phyloP scores from a whole-genome alignment of 192 early-diverging fungal genomes.

The Gamsiella multidivaricata region DNA sequence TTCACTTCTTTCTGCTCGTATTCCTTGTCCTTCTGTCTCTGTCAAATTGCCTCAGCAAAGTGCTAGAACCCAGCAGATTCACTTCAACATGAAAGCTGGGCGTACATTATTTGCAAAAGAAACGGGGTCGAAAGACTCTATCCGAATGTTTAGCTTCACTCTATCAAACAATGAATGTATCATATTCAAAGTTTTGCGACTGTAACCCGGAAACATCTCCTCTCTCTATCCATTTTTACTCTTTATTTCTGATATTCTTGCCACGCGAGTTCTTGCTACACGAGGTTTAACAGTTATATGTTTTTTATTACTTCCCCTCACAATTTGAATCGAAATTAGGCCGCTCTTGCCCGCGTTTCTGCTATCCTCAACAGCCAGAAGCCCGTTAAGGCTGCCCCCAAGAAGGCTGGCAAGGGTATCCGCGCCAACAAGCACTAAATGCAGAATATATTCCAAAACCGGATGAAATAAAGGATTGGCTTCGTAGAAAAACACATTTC shows the following conservation, averaged over 20 bases:
- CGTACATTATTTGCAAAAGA: slow-evolving; percentile 57
- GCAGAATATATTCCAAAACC: slow-evolving; percentile 4
- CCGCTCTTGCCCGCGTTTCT: slow-evolving; percentile 78
- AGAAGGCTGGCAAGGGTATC: slow-evolving; percentile 69
- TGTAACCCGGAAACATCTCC: slow-evolving; percentile 42
- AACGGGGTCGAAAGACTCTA: slow-evolving; percentile 1
- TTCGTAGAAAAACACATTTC: slow-evolving; percentile 3
- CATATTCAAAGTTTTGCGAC: slow-evolving; percentile 55
- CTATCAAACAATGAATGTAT: slow-evolving; percentile 44
- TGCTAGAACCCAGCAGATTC: slow-evolving; percentile 60
- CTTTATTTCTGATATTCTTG: neutral
- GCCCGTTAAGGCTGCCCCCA: slow-evolving; percentile 65
- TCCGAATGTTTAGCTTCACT: slow-evolving; percentile 9
- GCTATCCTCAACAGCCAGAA: slow-evolving; percentile 74
- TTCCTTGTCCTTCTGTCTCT: neutral
- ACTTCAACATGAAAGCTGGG: slow-evolving; percentile 54
- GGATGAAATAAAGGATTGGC: slow-evolving; percentile 31
- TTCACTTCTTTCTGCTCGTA: too few relatives aligned
- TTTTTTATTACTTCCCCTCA: neutral
- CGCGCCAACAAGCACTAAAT: slow-evolving; percentile 62
- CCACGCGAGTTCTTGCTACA: too few relatives aligned
- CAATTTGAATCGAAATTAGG: slow-evolving; percentile 55
- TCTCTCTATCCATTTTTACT: neutral
- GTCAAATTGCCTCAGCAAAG: slow-evolving; percentile 29
- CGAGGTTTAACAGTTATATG: too few relatives aligned